Conservation (phyloP, 768 basidiomycete species). For the Sporobolomyces roseus region DNA sequence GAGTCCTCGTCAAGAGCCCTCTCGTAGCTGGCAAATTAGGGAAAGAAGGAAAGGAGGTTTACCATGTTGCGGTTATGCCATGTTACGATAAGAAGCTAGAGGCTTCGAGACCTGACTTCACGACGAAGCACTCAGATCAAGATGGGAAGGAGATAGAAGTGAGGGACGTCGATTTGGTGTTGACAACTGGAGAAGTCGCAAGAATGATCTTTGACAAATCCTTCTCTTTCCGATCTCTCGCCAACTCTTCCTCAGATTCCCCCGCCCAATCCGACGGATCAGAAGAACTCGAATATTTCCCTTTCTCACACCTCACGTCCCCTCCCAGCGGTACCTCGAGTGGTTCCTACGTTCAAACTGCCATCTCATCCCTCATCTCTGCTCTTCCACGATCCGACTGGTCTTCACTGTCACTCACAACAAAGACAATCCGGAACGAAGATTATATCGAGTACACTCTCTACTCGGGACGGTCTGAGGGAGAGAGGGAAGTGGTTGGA, state of each 20-base stretch:
- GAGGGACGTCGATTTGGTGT: slow-evolving; percentile 92
- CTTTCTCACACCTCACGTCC: slow-evolving; percentile 50
- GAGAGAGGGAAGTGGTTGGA: slow-evolving; percentile 57
- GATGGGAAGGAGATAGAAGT: slow-evolving; percentile 61
- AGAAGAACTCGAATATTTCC: slow-evolving; percentile 58
- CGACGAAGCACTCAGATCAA: slow-evolving; percentile 52
- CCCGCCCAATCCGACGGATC: slow-evolving; percentile 47
- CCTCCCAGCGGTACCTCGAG: slow-evolving; percentile 77
- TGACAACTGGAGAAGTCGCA: slow-evolving; percentile 92
- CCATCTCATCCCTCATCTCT: slow-evolving; percentile 47
- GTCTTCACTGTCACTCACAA: slow-evolving; percentile 41
- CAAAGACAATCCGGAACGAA: slow-evolving; percentile 47
- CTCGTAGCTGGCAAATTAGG: slow-evolving; percentile 71
- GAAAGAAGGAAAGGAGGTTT: slow-evolving; percentile 74
- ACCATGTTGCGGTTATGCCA: slow-evolving; percentile 97
- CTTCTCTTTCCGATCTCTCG: slow-evolving; percentile 69
- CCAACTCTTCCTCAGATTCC: slow-evolving; percentile 46
- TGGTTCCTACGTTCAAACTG: slow-evolving; percentile 79
- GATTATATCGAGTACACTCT: slow-evolving; percentile 49
- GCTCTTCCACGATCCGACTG: slow-evolving; percentile 34
- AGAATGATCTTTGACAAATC: slow-evolving; percentile 73
- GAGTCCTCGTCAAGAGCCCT: slow-evolving; percentile 74
- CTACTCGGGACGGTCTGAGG: neutral
- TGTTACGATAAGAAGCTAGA: slow-evolving; percentile 99
- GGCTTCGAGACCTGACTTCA: slow-evolving; percentile 90